Conservation (phyloP, 768 basidiomycete species). For the Xerocomellus amylosporus region DNA sequence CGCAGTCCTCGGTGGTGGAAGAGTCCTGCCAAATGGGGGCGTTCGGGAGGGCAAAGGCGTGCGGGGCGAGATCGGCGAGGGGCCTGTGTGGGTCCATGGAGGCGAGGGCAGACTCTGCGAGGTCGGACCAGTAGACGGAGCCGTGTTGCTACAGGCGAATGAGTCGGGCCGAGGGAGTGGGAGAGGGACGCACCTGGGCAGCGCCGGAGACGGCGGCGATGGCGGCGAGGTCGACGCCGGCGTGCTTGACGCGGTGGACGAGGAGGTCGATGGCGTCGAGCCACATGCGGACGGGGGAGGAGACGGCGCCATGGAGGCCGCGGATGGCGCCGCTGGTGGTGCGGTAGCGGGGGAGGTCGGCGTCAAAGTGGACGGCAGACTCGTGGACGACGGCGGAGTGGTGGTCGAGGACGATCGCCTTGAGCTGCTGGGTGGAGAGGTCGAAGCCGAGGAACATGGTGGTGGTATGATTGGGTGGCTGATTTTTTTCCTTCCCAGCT, state of each 20-base stretch:
- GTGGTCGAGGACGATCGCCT: neutral
- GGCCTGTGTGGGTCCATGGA: neutral
- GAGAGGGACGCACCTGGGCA: conserved; percentile 1
- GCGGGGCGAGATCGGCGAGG: neutral
- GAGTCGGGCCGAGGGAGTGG: neutral
- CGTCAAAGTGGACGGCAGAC: neutral
- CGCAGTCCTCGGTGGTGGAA: neutral
- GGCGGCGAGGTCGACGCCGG: neutral
- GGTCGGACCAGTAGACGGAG: conserved; percentile 6
- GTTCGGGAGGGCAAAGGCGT: neutral
- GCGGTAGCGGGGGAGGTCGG: neutral
- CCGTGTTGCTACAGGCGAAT: conserved; percentile 1
- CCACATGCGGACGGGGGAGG: conserved; percentile 8
- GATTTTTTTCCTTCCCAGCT: neutral
- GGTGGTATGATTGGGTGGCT: neutral
- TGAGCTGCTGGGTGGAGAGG: conserved; percentile 9
- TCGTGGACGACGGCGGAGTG: neutral
- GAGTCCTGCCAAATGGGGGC: conserved; percentile 10
- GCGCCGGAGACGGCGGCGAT: conserved; percentile 2
- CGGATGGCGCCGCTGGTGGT: neutral
- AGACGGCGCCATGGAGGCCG: neutral
- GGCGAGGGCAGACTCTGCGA: neutral
- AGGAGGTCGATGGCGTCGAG: conserved; percentile 9
- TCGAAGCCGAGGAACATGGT: conserved; percentile 1
- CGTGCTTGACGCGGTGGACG: neutral